Evolutionary conservation across 2,329 filamentous ascomycete genomes (phyloP).

Genomic region (Exophiala spinifera): DNA sequence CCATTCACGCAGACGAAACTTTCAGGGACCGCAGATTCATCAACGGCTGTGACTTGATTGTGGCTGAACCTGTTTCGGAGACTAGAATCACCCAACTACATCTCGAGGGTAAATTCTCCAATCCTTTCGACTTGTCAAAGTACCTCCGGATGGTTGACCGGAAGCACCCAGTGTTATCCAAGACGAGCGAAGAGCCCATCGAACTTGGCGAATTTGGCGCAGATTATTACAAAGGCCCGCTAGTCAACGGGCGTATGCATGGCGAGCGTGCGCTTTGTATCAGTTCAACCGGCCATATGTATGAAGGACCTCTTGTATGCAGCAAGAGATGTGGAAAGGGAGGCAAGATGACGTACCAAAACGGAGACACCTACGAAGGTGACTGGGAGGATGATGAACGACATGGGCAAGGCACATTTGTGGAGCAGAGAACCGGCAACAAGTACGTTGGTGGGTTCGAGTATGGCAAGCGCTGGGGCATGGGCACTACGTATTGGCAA

Average conservation of each 20-base stretch:
- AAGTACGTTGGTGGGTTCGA: slow-evolving; percentile 61
- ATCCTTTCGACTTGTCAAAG: slow-evolving; percentile 18
- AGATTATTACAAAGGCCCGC: slow-evolving; percentile 56
- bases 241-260: slow-evolving; percentile 51
- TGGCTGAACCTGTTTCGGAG: slow-evolving; percentile 41
- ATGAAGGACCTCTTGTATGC: slow-evolving; percentile 54
- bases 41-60: slow-evolving; percentile 42
- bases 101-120: slow-evolving; percentile 33
- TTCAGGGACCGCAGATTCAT: slow-evolving; percentile 29
- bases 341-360: slow-evolving; percentile 58
- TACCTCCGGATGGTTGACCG: slow-evolving; percentile 25
- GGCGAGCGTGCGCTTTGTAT: slow-evolving; percentile 53
- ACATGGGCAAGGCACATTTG: slow-evolving; percentile 57
- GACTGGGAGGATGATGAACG: slow-evolving; percentile 46
- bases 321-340: slow-evolving; percentile 51
- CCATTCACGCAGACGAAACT: slow-evolving; percentile 32
- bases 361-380: slow-evolving; percentile 48
- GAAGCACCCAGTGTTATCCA: slow-evolving; percentile 21
- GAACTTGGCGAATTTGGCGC: slow-evolving; percentile 51
- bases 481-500: slow-evolving; percentile 61
- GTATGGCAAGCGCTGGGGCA: slow-evolving; percentile 58
- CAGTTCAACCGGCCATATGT: slow-evolving; percentile 53
- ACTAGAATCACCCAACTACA: slow-evolving; percentile 26
- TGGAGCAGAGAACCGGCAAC: slow-evolving; percentile 57
- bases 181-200: slow-evolving; percentile 31